Base-by-base conservation (phyloP, 2,329 filamentous ascomycete genomes). In the Calonectria crousiana region DNA sequence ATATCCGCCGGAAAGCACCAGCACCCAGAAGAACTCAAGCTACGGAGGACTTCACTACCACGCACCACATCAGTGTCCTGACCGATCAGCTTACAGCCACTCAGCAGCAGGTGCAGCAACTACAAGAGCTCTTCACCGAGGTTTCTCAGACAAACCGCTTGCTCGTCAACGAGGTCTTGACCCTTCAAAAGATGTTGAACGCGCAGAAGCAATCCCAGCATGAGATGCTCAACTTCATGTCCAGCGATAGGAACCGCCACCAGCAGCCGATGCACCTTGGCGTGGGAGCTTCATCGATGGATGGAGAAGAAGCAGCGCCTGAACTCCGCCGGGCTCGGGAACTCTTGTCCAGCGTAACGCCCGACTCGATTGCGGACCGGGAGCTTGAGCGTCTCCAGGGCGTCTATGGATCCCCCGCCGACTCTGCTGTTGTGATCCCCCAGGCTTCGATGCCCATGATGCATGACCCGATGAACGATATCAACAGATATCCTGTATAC, bases 1-100 rank as follows among this genome's bases (percentile, higher is more conserved):
- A 98, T 79, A 99, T 99, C 81, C 92, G 95, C 81, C 91, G 97
- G 79, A 99, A 99, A 86, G 96, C 97, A 3, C 97, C 97, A 0
- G 95, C 96, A 2, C 95, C 96, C 4, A 90, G 96, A 77, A 98
- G 98, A 83, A 85, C 89, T 4, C 90, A 91, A 77, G 86, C 87
- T 14, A 84, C 88, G 23, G 93, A 93, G 71, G 95, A 98, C 67
- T 93, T 94, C 71, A 92, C 95, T 30, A 94, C 95, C 1, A 93
- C 93, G 30, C 95, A 98, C 83, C 96, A 98, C 84, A 93, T 98
- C 82, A 94, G 96, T 76, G 90, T 98, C 77, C 91, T 98, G 80
- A 96, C 95, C 83, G 94, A 95, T 80, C 95, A 97, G 79, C 88
- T 98, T 67, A 92, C 95, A 67, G 96, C 96, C 13, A 97, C 96